A percentile compares a stretch with the other conserved stretches of the same genome.
Conservation (phyloP, 83 land plant species). For the Picea engelmannii region DNA sequence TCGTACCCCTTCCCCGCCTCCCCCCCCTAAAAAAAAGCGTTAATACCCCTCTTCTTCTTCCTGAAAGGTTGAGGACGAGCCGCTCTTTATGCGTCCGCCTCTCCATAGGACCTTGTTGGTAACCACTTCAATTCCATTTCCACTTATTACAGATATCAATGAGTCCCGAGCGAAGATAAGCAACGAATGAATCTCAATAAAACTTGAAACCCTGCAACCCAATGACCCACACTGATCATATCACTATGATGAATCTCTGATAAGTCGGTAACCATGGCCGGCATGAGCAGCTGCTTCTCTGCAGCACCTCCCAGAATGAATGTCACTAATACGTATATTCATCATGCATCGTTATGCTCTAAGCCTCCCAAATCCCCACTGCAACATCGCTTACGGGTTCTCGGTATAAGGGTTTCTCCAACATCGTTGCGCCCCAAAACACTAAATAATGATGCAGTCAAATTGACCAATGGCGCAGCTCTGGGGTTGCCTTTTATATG, state of each 20-base stretch:
- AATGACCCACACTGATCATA: not conserved
- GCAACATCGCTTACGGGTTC: not conserved
- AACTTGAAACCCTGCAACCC: not conserved
- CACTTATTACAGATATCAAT: not conserved
- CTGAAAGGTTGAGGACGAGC: too few species aligned
- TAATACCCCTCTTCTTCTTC: too few species aligned
- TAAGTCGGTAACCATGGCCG: not conserved
- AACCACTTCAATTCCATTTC: not conserved
- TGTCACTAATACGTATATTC: not conserved
- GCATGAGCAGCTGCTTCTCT: slow-evolving; percentile 6
- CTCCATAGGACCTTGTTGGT: too few species aligned
- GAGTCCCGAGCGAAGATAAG: too few species aligned
- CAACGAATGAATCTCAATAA: not conserved
- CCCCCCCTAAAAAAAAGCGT: too few species aligned
- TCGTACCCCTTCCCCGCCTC: too few species aligned
- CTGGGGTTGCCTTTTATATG: not conserved
- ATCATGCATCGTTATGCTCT: not conserved
- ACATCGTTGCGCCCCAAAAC: not conserved
- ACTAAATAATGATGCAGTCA: not conserved
- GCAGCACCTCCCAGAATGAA: not conserved
- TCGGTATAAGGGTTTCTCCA: not conserved
- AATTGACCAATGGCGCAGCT: not conserved
- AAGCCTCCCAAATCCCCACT: not conserved
- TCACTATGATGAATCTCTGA: not conserved
- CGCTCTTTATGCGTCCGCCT: too few species aligned